Evolutionary conservation across 805 yeast genomes (phyloP).

Genomic region (Candida maris): DNA sequence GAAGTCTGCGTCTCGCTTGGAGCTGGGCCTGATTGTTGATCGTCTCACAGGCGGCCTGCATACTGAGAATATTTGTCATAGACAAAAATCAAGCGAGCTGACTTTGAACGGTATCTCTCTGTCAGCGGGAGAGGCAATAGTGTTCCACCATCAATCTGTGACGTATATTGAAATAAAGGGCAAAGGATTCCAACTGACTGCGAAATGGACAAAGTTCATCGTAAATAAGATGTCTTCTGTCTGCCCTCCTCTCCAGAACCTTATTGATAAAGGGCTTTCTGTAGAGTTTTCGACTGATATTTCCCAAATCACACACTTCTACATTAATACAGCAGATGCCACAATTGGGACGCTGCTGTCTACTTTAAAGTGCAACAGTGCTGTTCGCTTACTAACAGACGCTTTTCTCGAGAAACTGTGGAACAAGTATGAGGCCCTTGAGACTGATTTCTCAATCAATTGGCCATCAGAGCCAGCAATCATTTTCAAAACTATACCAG

Average conservation of each 20-base stretch:
- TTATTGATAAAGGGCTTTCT: conserved; percentile 1
- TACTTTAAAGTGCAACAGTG: not conserved
- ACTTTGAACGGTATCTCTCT: conserved; percentile 9
- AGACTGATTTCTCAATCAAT: conserved; percentile 1
- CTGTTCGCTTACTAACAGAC: not conserved
- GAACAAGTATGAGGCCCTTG: not conserved
- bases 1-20: conserved; percentile 14
- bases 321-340: not conserved
- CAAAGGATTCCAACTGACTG: conserved; percentile 6
- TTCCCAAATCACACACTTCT: conserved; percentile 3
- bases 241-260: not conserved
- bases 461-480: conserved; percentile 6
- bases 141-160: not conserved
- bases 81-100: conserved; percentile 8
- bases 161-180: conserved; percentile 7
- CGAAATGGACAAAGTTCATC: conserved; percentile 6
- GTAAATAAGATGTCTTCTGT: conserved; percentile 1
- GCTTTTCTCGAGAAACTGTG: not conserved
- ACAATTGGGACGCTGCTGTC: conserved; percentile 1
- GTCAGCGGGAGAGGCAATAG: conserved; percentile 5
- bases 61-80: conserved; percentile 9
- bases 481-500: not conserved
- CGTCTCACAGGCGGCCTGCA: conserved; percentile 1
- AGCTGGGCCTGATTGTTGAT: conserved; percentile 8
- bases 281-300: conserved; percentile 1